A percentile compares a stretch with the other conserved stretches of the same genome.
phyloP scores from a whole-genome alignment of 371 early-diverging fungal genomes.

The Globomyces sp. region DNA sequence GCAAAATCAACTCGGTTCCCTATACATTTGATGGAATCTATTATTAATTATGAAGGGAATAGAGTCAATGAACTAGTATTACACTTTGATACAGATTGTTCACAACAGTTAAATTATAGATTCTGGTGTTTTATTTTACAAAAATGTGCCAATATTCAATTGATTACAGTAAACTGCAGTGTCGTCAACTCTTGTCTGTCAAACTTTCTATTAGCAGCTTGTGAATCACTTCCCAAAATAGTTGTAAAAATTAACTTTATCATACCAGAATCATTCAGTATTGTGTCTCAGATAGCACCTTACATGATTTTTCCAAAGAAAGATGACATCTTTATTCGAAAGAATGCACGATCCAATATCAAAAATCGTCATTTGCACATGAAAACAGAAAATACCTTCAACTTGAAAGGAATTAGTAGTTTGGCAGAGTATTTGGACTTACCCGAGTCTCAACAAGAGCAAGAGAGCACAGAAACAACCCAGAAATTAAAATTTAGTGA shows the following conservation, averaged over 20 bases:
- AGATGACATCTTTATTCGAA: neutral
- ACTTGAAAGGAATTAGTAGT: conserved; percentile 10
- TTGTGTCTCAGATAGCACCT: neutral
- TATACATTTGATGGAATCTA: neutral
- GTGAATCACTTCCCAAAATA: neutral
- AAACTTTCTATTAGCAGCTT: neutral
- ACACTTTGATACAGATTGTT: neutral
- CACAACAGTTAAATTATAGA: neutral
- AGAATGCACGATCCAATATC: neutral
- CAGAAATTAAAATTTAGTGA: neutral
- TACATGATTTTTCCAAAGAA: neutral
- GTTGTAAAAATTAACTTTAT: conserved; percentile 3
- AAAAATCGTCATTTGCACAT: conserved; percentile 3
- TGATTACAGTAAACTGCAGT: conserved; percentile 2
- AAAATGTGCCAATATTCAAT: neutral
- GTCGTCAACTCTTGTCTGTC: conserved; percentile 1
- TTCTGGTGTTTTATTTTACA: conserved; percentile 6
- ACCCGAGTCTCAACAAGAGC: neutral
- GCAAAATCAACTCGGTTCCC: neutral
- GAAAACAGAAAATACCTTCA: conserved; percentile 10
- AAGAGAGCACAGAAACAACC: neutral
- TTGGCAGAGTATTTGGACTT: conserved; percentile 10
- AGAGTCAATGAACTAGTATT: conserved; percentile 3
- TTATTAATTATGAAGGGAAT: conserved; percentile 10
- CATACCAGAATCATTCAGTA: neutral